Evolutionary conservation across 2,329 filamentous ascomycete genomes (phyloP).

Genomic region (Colletotrichum sp.): DNA sequence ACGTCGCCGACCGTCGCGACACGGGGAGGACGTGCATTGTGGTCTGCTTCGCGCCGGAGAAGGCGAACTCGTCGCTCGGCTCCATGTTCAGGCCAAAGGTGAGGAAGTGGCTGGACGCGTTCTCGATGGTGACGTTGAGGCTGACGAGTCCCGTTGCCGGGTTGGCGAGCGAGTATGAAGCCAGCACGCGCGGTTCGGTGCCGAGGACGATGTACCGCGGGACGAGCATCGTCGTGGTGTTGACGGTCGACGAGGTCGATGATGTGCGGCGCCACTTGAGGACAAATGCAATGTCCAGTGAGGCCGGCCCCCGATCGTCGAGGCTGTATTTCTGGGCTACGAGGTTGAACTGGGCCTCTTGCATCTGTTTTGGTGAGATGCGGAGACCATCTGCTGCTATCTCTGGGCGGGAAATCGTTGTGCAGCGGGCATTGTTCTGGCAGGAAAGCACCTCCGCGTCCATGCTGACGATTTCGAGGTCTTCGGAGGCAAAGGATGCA

Average conservation of each 20-base stretch:
- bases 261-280: constrained; percentile 75
- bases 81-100: constrained; percentile 95
- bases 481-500: constrained; percentile 78
- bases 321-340: constrained; percentile 77
- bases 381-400: constrained; percentile 46
- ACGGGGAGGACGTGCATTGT: constrained; percentile 83
- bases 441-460: constrained; percentile 64
- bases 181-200: constrained; percentile 85
- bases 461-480: constrained; percentile 67
- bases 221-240: constrained; percentile 73
- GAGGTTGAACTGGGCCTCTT: constrained; percentile 75
- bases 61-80: constrained; percentile 88
- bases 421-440: constrained; percentile 67
- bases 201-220: constrained; percentile 82
- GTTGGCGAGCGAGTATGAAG: constrained; percentile 52
- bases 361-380: constrained; percentile 70
- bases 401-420: constrained; percentile 41
- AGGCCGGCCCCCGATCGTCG: constrained; percentile 79
- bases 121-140: constrained; percentile 76
- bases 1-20: constrained; percentile 75
- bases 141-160: constrained; percentile 41
- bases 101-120: constrained; percentile 91
- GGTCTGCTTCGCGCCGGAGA: constrained; percentile 84
- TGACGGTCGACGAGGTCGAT: constrained; percentile 37
- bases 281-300: constrained; percentile 74